Percentiles rank a stretch among this genome's conserved stretches.
Conservation (phyloP, 495 filamentous ascomycete genomes). For the Opeltia flavorubescens region DNA sequence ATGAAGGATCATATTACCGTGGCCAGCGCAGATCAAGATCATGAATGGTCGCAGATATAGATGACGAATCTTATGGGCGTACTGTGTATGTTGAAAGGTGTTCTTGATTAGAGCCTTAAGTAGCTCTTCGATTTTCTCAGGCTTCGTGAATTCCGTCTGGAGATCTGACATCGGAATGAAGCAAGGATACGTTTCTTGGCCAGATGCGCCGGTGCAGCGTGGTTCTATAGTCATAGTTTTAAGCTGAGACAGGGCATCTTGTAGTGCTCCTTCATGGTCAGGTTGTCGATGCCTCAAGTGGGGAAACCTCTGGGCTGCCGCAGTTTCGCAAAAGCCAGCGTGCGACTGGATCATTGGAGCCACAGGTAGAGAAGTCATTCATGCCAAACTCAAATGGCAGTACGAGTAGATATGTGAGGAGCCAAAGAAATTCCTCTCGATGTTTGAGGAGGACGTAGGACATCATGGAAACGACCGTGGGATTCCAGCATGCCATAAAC, state of each 20-base stretch:
- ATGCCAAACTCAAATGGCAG: too few species aligned
- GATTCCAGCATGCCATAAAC: too few species aligned
- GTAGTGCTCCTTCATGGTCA: background rate
- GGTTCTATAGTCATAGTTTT: too few species aligned
- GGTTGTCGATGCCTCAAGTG: constrained; percentile 1
- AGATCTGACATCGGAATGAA: background rate
- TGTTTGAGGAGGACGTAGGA: too few species aligned
- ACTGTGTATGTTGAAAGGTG: background rate
- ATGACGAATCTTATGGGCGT: background rate
- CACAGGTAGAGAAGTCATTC: too few species aligned
- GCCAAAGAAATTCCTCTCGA: too few species aligned
- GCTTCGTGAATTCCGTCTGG: background rate
- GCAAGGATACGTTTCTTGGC: background rate
- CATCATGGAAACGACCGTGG: too few species aligned
- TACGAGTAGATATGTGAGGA: too few species aligned
- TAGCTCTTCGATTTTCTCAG: background rate
- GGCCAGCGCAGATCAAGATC: constrained; percentile 4
- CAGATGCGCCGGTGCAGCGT: too few species aligned
- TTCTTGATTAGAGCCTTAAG: constrained; percentile 1
- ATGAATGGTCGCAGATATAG: constrained; percentile 8
- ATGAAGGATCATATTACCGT: constrained; percentile 1
- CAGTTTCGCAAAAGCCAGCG: too few species aligned
- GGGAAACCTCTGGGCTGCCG: too few species aligned
- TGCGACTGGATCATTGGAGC: too few species aligned
- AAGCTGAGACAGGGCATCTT: constrained; percentile 2